These are phyloP conservation scores for Geosmithia putterillii DNA, from an alignment of 2,329 filamentous ascomycete genomes.

Conservation along the genomic window DNA sequence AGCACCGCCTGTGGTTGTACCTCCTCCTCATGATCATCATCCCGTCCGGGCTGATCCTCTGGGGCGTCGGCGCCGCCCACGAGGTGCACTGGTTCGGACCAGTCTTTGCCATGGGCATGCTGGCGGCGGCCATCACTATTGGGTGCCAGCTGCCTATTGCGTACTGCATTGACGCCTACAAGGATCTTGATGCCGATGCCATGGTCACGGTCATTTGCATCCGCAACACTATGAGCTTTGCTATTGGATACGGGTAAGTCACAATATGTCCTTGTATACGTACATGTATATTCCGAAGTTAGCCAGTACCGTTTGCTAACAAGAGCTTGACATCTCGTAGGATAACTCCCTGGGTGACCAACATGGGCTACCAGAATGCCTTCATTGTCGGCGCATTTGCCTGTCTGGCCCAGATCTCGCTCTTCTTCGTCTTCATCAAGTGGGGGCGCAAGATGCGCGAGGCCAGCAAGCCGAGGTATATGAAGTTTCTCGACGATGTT, in stretches of 20 bases:
- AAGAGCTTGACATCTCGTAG: slow-evolving; percentile 22
- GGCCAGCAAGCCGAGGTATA: neutral
- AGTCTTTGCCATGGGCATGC: slow-evolving; percentile 23
- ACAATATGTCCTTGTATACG: neutral
- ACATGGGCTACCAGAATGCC: slow-evolving; percentile 27
- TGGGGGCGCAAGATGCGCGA: neutral
- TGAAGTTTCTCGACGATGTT: neutral
- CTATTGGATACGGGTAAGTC: slow-evolving; percentile 14
- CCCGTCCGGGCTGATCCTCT: slow-evolving; percentile 15
- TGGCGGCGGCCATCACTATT: slow-evolving; percentile 18
- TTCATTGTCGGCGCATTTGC: slow-evolving; percentile 28
- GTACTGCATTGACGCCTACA: slow-evolving; percentile 28
- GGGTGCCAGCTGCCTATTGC: slow-evolving; percentile 23
- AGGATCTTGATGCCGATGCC: slow-evolving; percentile 24
- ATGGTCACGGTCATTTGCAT: slow-evolving; percentile 26
- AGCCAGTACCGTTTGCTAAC: no score
- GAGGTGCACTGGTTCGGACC: slow-evolving; percentile 28
- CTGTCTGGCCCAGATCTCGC: slow-evolving; percentile 10
- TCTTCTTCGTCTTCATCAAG: neutral
- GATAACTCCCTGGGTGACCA: slow-evolving; percentile 29
- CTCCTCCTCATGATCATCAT: slow-evolving; percentile 14
- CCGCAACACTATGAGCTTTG: slow-evolving; percentile 23
- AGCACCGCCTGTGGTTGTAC: slow-evolving; percentile 28
- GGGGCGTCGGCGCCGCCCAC: slow-evolving; percentile 21
- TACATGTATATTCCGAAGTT: no score